These are phyloP conservation scores for Zasmidium angulare DNA, from an alignment of 2,329 filamentous ascomycete species.

Conservation along the genomic window DNA sequence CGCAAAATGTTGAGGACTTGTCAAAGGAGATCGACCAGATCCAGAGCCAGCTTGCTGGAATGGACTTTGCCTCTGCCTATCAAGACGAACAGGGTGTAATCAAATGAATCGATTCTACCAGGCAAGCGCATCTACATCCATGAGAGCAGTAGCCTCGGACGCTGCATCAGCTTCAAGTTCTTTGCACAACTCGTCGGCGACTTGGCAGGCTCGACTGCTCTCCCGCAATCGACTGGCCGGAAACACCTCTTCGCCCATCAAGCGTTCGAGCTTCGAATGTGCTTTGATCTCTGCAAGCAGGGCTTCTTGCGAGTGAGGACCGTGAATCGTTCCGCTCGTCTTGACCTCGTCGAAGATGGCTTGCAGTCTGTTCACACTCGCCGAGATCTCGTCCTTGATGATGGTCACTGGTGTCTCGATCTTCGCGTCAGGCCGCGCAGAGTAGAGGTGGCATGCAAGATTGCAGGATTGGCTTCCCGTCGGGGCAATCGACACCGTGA, in stretches of 20 bases:
- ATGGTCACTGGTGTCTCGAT: neutral
- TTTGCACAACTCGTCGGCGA: constrained; percentile 16
- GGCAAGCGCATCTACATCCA: neutral
- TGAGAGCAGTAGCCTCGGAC: neutral
- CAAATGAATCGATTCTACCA: constrained; percentile 23
- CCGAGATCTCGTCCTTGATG: neutral
- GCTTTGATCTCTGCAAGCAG: neutral
- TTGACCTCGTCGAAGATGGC: neutral
- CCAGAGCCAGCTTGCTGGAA: constrained; percentile 33
- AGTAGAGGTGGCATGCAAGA: neutral
- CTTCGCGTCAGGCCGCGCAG: neutral
- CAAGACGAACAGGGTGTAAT: constrained; percentile 26
- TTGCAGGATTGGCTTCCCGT: neutral
- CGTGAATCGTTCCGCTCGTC: neutral
- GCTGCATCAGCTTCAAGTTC: constrained; percentile 10
- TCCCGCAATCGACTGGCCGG: constrained; percentile 12
- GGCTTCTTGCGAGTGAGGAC: neutral
- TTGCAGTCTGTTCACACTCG: neutral
- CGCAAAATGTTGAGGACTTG: constrained; percentile 78
- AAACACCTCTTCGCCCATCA: constrained; percentile 24
- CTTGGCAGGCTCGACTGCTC: constrained; percentile 12
- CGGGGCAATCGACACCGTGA: neutral
- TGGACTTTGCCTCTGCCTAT: constrained; percentile 40
- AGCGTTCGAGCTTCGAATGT: neutral
- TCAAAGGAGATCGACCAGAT: constrained; percentile 68